These are phyloP conservation scores for Neurospora cerealis DNA, from an alignment of 495 filamentous ascomycete species.

Conservation along the genomic window DNA sequence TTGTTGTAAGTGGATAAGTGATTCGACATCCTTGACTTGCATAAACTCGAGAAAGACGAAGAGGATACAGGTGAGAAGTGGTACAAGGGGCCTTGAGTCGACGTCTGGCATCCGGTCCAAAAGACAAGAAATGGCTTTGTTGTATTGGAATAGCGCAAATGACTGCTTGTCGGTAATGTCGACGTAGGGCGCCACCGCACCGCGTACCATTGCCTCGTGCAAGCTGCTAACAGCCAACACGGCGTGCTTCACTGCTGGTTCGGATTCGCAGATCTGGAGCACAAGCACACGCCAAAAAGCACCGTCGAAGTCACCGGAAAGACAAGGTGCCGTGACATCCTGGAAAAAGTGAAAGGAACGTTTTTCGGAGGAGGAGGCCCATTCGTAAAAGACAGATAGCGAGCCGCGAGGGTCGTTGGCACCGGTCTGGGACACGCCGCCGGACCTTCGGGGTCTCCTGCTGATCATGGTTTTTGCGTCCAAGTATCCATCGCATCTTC, in stretches of 20 bases:
- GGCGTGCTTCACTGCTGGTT: slow-evolving; percentile 51
- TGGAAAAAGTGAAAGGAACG: slow-evolving; percentile 45
- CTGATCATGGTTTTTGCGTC: slow-evolving; percentile 19
- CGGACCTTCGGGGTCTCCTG: slow-evolving; percentile 18
- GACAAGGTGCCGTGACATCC: slow-evolving; percentile 34
- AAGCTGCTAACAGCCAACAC: slow-evolving; percentile 47
- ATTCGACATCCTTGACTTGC: slow-evolving; percentile 36
- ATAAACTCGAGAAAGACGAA: slow-evolving; percentile 52
- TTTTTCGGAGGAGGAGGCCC: slow-evolving; percentile 25
- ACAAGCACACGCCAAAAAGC: slow-evolving; percentile 49
- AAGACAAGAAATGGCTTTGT: slow-evolving; percentile 39
- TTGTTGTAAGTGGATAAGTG: slow-evolving; percentile 32
- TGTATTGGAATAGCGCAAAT: slow-evolving; percentile 45
- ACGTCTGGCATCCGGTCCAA: slow-evolving; percentile 29
- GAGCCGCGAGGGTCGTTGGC: slow-evolving; percentile 8
- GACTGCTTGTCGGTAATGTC: slow-evolving; percentile 22
- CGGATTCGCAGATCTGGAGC: slow-evolving; percentile 44
- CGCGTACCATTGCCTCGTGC: slow-evolving; percentile 33
- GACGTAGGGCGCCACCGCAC: slow-evolving; percentile 16
- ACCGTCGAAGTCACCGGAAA: slow-evolving; percentile 40
- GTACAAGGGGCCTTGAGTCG: slow-evolving; percentile 34
- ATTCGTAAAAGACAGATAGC: slow-evolving; percentile 13
- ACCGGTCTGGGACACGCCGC: background rate
- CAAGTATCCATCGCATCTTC: slow-evolving; percentile 35
- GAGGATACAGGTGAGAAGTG: slow-evolving; percentile 44